Conservation (phyloP, 1,139 yeast species). For the Kurtzmaniella quercitrusa region DNA sequence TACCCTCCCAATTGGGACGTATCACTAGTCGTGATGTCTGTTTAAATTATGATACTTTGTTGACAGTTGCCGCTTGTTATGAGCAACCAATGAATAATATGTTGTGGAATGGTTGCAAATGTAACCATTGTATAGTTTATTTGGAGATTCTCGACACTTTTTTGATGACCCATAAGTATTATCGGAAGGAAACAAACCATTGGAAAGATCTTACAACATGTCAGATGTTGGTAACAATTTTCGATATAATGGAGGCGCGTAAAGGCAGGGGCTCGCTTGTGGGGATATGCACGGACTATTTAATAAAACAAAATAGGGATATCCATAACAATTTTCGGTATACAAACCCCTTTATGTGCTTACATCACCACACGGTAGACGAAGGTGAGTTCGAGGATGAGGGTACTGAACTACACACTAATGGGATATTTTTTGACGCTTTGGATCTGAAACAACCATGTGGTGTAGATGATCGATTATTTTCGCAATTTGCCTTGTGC, state of each 20-base stretch:
- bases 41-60: slow-evolving; percentile 52
- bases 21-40: slow-evolving; percentile 22
- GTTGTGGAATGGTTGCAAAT: slow-evolving; percentile 74
- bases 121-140: slow-evolving; percentile 48
- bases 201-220: slow-evolving; percentile 61
- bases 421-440: slow-evolving; percentile 15
- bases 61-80: slow-evolving; percentile 60
- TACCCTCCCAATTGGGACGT: slow-evolving; percentile 39
- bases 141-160: slow-evolving; percentile 53
- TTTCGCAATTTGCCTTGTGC: slow-evolving; percentile 17
- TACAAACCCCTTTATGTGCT: slow-evolving; percentile 33
- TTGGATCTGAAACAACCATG: slow-evolving; percentile 3
- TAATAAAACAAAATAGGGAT: slow-evolving; percentile 30
- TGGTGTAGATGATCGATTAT: slow-evolving; percentile 4
- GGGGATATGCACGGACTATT: slow-evolving; percentile 10
- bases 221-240: slow-evolving; percentile 50
- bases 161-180: slow-evolving; percentile 60
- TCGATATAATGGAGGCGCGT: slow-evolving; percentile 39
- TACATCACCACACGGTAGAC: slow-evolving; percentile 29
- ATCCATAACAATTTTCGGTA: slow-evolving; percentile 26
- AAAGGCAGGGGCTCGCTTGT: slow-evolving; percentile 12
- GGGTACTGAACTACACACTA: slow-evolving; percentile 16
- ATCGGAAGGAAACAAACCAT: slow-evolving; percentile 35
- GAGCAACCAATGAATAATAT: slow-evolving; percentile 66
- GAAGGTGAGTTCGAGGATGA: slow-evolving; percentile 40